Evolutionary conservation across 2,329 filamentous ascomycete species (phyloP).

Genomic region (Penicillium italicum): DNA sequence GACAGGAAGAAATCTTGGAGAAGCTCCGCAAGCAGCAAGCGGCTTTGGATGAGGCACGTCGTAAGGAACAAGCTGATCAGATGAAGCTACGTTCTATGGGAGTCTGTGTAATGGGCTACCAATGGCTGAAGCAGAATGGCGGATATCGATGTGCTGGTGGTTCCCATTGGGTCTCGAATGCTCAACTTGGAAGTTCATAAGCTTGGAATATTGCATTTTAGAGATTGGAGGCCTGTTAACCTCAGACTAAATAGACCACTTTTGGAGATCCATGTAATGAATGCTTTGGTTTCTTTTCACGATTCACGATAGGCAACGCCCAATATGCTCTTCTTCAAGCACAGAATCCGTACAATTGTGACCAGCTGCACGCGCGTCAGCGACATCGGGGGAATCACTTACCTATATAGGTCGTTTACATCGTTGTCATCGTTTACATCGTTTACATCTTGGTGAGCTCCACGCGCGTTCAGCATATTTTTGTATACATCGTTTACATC

Average conservation of each 20-base stretch:
- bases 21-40: slow-evolving; percentile 41
- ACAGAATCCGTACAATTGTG: too few species aligned
- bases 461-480: too few species aligned
- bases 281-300: too few species aligned
- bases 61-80: slow-evolving; percentile 43
- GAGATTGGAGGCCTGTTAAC: neutral
- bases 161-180: slow-evolving; percentile 52
- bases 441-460: too few species aligned
- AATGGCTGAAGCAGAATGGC: slow-evolving; percentile 57
- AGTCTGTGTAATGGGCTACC: slow-evolving; percentile 53
- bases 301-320: neutral
- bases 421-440: too few species aligned
- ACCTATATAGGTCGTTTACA: too few species aligned
- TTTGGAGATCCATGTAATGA: neutral
- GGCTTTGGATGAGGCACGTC: slow-evolving; percentile 27
- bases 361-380: too few species aligned
- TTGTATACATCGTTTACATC: too few species aligned
- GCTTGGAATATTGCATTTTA: neutral
- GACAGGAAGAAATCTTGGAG: slow-evolving; percentile 36
- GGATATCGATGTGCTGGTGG: slow-evolving; percentile 65
- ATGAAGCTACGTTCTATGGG: slow-evolving; percentile 54
- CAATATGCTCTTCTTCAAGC: too few species aligned
- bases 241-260: neutral
- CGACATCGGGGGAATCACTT: too few species aligned
- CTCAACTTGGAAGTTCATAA: neutral